Base-by-base conservation (phyloP, 768 basidiomycete species). In the Pisolithus microcarpus region DNA sequence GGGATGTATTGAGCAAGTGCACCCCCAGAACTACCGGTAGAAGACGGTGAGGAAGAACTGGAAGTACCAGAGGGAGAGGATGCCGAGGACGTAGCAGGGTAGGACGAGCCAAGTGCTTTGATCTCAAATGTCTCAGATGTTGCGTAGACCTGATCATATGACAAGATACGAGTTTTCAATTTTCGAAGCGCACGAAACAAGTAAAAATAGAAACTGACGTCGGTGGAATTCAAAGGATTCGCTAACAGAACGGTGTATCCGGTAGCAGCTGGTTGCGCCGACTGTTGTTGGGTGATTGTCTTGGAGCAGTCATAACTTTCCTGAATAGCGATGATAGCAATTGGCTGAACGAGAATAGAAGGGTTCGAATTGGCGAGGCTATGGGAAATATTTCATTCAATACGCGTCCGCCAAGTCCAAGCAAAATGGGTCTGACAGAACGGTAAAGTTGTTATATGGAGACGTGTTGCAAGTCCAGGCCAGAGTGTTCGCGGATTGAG, bases 221-320 rank as follows among this genome's bases (percentile, higher is more conserved):
- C 67, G 38, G 75, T 69, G 46, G 49, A 59, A 66, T 87, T 82
- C 52, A 77, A 38, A 4, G 61, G 49, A 63, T 79, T 73, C 9
- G 80, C 74, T 36, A 87, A 60, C 52, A 65, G 63, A 62, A 87
- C 49, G 43, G 67, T 72, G 66, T 77, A 87, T 45, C 76, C 75
- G 18, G 60, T 62, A 3, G 70, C 76, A 21, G 68, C 65, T n/a
- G 72, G 44, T 19, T 72, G 70, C 58, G 57, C 61, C 37, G 73
- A 66, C 64, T 75, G 72, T 51, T 80, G 67, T 49, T 66, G 59
- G 30, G 73, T 75, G 58, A 86, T 71, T 19, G 64, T 59, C 58
- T 74, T 69, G 8, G 82, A 84, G 66, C 84, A 85, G 44, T 82
- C 75, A 47, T 67, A 78, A 67, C 81, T 81, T 50, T 75, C 57